Evolutionary conservation across 441 rosid genomes (phyloP), one percentile per base, ranked within the genome.

Genomic region (California macrophylla): DNA sequence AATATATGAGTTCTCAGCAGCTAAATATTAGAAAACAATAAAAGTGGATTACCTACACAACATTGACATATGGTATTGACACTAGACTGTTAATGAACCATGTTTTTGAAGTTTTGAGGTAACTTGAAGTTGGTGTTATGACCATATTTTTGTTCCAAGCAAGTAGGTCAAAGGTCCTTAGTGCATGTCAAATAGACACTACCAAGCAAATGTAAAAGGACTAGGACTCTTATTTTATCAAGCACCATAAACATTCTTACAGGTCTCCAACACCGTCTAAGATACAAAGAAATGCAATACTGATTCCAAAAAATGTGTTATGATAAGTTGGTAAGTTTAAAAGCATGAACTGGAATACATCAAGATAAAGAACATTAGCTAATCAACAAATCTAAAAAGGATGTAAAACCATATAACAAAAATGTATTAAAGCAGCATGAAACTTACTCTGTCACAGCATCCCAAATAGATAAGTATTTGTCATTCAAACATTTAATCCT

Each of bases 381-480:
- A n/a, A 13, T 36, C 16, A 42, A 68, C 12, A 75, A 54, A 66
- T 66, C 64, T 40, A 67, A 30, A 56, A 21, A 32, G 16, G 64
- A 29, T 26, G 3, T 66, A 60, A 66, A 29, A 34, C 30, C 36
- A 38, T 50, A 61, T 29, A 52, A 26, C 9, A 36, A 71, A 71
- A 66, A 15, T 21, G 67, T 64, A 60, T 58, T n/a, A 73, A 65
- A 67, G 34, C 65, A 61, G 9, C 34, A 28, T 0, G 18, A 70
- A 75, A 80, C 97, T 87, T 82, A 94, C 98, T 72, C 80, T 10
- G 67, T 56, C 75, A 78, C 79, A 72, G 72, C 58, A 25, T 79
- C 74, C 89, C 92, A 90, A 52, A 88, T 29, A 77, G 87, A 82
- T 64, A 67, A 76, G 75, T 90, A 94, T 81, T 82, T 91, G 61